Conservation (phyloP, 192 early-diverging fungal species). For the Physocladia obscura region DNA sequence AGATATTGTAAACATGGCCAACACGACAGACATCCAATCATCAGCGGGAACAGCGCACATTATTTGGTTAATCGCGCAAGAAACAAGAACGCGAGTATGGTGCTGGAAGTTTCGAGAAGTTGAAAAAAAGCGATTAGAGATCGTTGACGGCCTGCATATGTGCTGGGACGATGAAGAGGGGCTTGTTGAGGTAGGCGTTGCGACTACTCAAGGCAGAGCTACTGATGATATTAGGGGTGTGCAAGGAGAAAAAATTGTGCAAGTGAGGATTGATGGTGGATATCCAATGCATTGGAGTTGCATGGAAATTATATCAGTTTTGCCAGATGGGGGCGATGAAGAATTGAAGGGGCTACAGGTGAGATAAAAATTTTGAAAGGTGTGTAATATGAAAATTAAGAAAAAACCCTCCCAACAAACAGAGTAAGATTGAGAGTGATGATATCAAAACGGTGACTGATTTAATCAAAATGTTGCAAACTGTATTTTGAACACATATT, state of each 20-base stretch:
- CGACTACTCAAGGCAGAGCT: too few relatives aligned
- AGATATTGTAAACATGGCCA: slow-evolving; percentile 16
- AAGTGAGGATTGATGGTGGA: slow-evolving; percentile 10
- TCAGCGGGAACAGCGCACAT: background rate
- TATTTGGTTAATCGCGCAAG: slow-evolving; percentile 1
- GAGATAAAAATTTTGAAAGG: background rate
- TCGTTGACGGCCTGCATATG: background rate
- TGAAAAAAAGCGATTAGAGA: slow-evolving; percentile 6
- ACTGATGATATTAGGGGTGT: too few relatives aligned
- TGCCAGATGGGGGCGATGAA: background rate
- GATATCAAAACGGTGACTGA: slow-evolving; percentile 3
- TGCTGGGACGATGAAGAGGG: slow-evolving; percentile 24
- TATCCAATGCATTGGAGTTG: slow-evolving; percentile 12
- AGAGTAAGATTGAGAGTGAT: slow-evolving; percentile 5
- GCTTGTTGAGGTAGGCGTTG: slow-evolving; percentile 19
- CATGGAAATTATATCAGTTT: slow-evolving; percentile 13
- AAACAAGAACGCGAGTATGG: background rate
- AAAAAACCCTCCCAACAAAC: background rate
- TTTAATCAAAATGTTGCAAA: background rate
- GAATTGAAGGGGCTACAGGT: background rate
- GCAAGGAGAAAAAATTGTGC: slow-evolving; percentile 2
- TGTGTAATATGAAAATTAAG: background rate
- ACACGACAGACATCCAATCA: background rate
- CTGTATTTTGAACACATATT: too few relatives aligned
- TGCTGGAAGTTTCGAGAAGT: background rate